Base-by-base conservation (phyloP, 2,329 filamentous ascomycete species). In the Colletotrichum acutatum region DNA sequence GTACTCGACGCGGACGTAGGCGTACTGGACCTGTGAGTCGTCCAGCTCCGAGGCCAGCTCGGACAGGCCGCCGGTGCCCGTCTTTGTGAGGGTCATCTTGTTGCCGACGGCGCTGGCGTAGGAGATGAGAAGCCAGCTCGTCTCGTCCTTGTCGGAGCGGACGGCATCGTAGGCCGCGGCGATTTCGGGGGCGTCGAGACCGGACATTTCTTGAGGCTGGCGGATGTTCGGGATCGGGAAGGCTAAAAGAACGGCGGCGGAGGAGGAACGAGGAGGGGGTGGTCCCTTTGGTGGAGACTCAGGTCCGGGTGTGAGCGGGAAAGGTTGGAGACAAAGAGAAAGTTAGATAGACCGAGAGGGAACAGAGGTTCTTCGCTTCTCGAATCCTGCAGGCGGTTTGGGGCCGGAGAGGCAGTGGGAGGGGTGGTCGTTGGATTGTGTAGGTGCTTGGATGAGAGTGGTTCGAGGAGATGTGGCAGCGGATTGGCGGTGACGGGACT, bases 71-170 rank as follows among this genome's bases (percentile, higher is more conserved):
- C 91, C 91, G 2, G 81, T 86, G 67, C 91, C 92, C 32, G 90
- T 92, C 71, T 82, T 82, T 61, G 85, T 84, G 56, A 93, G 87
- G 58, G 78, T 80, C 54, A 93, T 83, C 78, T 86, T 86, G 83
- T 90, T 89, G 74, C 90, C 90, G 37, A 84, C 85, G 28, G 87
- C 82, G 2, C 84, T 82, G 12, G 87, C 86, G 82, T 92, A 89
- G 76, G 90, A 91, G 76, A 93, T 85, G 70, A 93, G 86, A 26
- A 93, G 86, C 91, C 91, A 93, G 83, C 91, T 92, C 74, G 86
- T 89, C 69, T 85, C 82, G 74, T 91, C 87, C 81, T 91, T 92
- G 86, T 93, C 91, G 76, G 86, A 89, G 74, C 91, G 90, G 69
- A 93, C 90, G 73, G 89, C 88, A 32, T 92, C 89, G 86, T 93